These are phyloP conservation scores for Alternaria gansuensis DNA, from an alignment of 2,329 filamentous ascomycete species.

Conservation along the genomic window DNA sequence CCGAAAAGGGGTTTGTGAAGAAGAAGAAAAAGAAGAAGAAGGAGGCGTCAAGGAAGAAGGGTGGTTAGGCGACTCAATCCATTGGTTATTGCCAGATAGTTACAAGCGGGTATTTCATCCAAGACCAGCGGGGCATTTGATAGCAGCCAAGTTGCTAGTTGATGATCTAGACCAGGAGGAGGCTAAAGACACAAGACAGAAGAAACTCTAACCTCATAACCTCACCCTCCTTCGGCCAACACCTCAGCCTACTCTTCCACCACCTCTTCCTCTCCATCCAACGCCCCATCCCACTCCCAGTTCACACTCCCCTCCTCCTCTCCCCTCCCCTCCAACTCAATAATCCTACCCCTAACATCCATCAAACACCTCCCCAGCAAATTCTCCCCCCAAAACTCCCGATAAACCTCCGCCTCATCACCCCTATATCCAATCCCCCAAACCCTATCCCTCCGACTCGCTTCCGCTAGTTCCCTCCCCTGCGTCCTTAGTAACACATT, in stretches of 20 bases:
- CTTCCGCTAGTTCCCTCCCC: conserved; percentile 55
- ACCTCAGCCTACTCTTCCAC: neutral
- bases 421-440: conserved; percentile 28
- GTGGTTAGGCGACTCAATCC: conserved; percentile 27
- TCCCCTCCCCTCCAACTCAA: conserved; percentile 19
- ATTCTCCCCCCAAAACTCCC: conserved; percentile 68
- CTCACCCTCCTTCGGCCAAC: neutral
- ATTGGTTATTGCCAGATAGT: conserved; percentile 44
- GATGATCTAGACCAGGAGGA: neutral
- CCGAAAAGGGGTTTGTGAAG: conserved; percentile 37
- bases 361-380: conserved; percentile 69
- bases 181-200: neutral
- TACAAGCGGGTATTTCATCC: conserved; percentile 47
- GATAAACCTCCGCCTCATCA: conserved; percentile 42
- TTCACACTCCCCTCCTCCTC: neutral
- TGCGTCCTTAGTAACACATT: conserved; percentile 45
- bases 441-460: conserved; percentile 18
- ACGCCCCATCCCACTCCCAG: neutral
- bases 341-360: conserved; percentile 63
- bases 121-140: conserved; percentile 35
- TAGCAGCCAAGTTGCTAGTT: conserved; percentile 28
- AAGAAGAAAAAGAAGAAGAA: conserved; percentile 17
- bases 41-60: neutral
- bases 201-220: neutral
- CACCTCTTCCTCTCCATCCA: neutral